phyloP scores from a whole-genome alignment of 1,284 basidiomycete genomes.

The Ceratobasidium sp. region DNA sequence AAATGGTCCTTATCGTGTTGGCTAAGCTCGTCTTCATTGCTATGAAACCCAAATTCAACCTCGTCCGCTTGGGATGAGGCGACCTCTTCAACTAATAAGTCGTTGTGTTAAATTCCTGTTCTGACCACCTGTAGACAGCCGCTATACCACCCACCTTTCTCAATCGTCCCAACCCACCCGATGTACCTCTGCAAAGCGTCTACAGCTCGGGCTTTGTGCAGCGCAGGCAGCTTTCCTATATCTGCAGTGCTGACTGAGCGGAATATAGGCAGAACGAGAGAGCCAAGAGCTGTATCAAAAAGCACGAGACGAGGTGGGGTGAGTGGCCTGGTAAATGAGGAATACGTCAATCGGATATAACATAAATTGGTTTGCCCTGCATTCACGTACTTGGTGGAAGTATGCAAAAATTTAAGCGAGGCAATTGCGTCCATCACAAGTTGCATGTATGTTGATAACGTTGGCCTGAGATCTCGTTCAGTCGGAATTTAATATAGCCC shows the following conservation, averaged over 20 bases:
- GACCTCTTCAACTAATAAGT: constrained; percentile 23
- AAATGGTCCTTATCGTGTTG: not conserved
- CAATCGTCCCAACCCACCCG: constrained; percentile 41
- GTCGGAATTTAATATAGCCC: not conserved
- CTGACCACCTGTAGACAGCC: not conserved
- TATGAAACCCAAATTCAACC: constrained; percentile 3
- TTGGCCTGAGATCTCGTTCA: constrained; percentile 14
- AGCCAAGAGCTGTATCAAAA: constrained; percentile 70
- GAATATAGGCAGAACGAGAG: constrained; percentile 65
- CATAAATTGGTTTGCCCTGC: not conserved
- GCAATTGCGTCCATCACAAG: constrained; percentile 41
- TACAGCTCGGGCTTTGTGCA: constrained; percentile 16
- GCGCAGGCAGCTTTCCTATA: not conserved
- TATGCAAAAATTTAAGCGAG: constrained; percentile 53
- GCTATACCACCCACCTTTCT: constrained; percentile 19
- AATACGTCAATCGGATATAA: constrained; percentile 4
- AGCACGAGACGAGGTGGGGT: constrained; percentile 58
- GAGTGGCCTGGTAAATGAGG: constrained; percentile 43
- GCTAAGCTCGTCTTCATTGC: not conserved
- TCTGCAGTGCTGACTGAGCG: constrained; percentile 1
- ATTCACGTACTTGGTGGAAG: constrained; percentile 44
- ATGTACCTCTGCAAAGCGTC: constrained; percentile 34
- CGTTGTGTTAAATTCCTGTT: too few species aligned
- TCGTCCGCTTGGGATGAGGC: constrained; percentile 37
- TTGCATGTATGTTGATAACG: constrained; percentile 41